Evolutionary conservation across 176 grass and related monocot genomes (phyloP).

Genomic region (Secale cereale): DNA sequence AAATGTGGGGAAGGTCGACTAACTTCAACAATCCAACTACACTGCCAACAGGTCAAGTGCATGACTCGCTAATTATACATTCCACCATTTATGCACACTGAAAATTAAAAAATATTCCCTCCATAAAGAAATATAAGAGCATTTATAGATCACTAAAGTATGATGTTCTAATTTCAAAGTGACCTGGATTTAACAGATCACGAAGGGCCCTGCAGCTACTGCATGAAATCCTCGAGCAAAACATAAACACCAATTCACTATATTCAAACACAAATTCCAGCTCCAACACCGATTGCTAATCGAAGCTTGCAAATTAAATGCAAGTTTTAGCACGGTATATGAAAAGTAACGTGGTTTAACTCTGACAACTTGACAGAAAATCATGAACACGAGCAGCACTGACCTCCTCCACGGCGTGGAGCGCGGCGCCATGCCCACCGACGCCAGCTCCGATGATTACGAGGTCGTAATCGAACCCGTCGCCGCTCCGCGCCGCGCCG

Average conservation of each 20-base stretch:
- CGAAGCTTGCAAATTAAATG: not conserved
- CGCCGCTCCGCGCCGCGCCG: constrained; percentile 29
- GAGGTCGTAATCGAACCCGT: constrained; percentile 81
- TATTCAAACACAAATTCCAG: not conserved
- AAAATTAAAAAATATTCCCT: not conserved
- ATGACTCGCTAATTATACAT: not conserved
- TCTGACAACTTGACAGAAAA: not conserved
- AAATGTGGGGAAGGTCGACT: not conserved
- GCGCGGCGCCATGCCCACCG: constrained; percentile 72
- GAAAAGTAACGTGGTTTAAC: not conserved
- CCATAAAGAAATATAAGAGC: no score
- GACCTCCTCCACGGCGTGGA: constrained; percentile 92
- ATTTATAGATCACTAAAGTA: no score
- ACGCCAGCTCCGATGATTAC: constrained; percentile 87
- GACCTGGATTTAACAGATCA: not conserved
- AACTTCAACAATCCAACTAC: not conserved
- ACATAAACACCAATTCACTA: not conserved
- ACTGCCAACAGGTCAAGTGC: not conserved
- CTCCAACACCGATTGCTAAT: not conserved
- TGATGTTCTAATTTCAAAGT: not conserved
- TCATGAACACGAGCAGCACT: not conserved
- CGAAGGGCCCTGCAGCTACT: no score
- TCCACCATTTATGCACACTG: not conserved
- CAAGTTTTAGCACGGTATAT: not conserved
- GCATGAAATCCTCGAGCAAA: not conserved